Conservation (phyloP, 805 yeast genomes). For the Scheffersomyces amazonensis region DNA sequence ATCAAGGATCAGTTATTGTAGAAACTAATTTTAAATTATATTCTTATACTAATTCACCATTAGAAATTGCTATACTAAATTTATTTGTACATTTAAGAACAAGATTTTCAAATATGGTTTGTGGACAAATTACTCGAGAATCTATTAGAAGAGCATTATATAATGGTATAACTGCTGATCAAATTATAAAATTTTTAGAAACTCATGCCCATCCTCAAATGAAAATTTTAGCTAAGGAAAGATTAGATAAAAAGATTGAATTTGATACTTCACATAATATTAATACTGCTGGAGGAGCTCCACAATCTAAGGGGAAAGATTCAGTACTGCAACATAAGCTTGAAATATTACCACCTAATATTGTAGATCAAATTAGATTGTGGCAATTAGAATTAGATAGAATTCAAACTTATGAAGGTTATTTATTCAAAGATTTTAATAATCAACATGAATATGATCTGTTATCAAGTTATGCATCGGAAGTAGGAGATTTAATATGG, state of each 20-base stretch:
- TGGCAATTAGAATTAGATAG: conserved; percentile 98
- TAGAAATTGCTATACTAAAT: conserved; percentile 90
- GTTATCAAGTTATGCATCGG: conserved; percentile 75
- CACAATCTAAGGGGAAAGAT: conserved; percentile 22
- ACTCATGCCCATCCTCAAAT: conserved; percentile 94
- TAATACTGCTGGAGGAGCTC: conserved; percentile 43
- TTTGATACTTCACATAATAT: conserved; percentile 51
- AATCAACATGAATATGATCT: conserved; percentile 73
- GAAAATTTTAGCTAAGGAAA: conserved; percentile 70
- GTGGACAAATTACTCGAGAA: conserved; percentile 91
- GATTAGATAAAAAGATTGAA: conserved; percentile 63
- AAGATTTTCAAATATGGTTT: conserved; percentile 86
- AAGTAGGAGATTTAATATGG: conserved; percentile 92
- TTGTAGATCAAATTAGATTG: conserved; percentile 90
- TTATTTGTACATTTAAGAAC: conserved; percentile 82
- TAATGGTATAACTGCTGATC: conserved; percentile 94
- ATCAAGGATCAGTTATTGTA: conserved; percentile 71
- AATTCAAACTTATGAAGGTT: conserved; percentile 83
- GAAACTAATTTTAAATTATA: conserved; percentile 94
- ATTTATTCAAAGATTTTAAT: conserved; percentile 80
- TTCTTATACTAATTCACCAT: conserved; percentile 90
- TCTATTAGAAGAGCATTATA: conserved; percentile 79
- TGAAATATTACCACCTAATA: conserved; percentile 86
- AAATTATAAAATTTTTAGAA: conserved; percentile 82
- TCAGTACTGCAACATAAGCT: conserved; percentile 46